A percentile compares a stretch with the other conserved stretches of the same genome.
These are phyloP conservation scores for Teunomyces tritomae DNA, from an alignment of 805 yeast genomes.

Conservation along the genomic window DNA sequence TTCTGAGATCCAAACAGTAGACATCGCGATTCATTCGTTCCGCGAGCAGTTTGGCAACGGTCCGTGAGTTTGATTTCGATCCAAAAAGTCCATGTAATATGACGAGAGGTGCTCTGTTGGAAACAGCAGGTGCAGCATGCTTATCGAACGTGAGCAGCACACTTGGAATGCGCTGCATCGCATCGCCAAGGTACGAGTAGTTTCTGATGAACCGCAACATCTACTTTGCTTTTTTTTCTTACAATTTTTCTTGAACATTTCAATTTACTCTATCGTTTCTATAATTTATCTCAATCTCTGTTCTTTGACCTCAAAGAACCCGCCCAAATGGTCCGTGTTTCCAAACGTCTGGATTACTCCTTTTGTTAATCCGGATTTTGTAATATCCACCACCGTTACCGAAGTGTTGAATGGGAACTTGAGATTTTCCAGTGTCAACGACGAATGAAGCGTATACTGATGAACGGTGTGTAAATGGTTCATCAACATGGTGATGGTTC, in stretches of 20 bases:
- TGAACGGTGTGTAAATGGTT: constrained; percentile 46
- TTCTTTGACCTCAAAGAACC: constrained; percentile 17
- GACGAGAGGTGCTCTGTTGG: constrained; percentile 58
- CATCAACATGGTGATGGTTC: constrained; percentile 63
- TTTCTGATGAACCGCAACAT: neutral
- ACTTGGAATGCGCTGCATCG: constrained; percentile 22
- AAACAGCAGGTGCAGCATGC: constrained; percentile 26
- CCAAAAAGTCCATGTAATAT: constrained; percentile 92
- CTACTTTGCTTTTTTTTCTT: neutral
- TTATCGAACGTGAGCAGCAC: constrained; percentile 57
- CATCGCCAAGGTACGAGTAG: constrained; percentile 6
- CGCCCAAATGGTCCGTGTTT: constrained; percentile 65
- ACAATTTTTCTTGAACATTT: neutral
- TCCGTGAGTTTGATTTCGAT: constrained; percentile 71
- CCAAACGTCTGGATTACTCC: constrained; percentile 59
- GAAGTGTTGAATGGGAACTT: constrained; percentile 75
- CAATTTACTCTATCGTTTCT: neutral
- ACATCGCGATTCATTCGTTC: constrained; percentile 52
- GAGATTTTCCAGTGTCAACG: constrained; percentile 39
- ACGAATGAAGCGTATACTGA: constrained; percentile 36
- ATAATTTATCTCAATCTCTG: constrained; percentile 14
- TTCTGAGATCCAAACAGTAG: constrained; percentile 74
- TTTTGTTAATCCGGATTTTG: constrained; percentile 27
- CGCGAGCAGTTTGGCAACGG: constrained; percentile 65
- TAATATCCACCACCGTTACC: constrained; percentile 61